Percentiles rank a stretch among this genome's conserved stretches.
These are phyloP conservation scores for Thraustochytrium sp. DNA, from an alignment of 352 stramenopile species.

Conservation along the genomic window DNA sequence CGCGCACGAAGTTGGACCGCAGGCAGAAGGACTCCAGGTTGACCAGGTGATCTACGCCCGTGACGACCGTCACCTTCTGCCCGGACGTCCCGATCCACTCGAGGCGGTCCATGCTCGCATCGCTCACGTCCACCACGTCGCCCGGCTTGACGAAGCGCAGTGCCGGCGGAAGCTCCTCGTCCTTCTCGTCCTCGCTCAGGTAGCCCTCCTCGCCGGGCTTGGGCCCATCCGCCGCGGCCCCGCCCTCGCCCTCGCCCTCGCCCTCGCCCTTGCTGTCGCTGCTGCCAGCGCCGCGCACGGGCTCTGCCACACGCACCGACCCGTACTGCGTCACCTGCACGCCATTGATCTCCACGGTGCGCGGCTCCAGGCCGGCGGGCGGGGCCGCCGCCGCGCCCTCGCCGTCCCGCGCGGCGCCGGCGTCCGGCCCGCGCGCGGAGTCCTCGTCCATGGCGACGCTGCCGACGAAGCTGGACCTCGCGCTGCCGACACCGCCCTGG, in stretches of 20 bases:
- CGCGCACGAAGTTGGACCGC: constrained; percentile 64
- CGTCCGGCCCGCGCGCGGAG: background rate
- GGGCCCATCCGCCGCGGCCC: background rate
- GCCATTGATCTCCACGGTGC: constrained; percentile 18
- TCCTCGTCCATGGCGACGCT: background rate
- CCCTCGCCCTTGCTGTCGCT: background rate
- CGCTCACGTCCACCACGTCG: constrained; percentile 23
- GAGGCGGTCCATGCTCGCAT: constrained; percentile 4
- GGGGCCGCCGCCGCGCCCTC: background rate
- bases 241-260: background rate
- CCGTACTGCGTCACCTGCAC: constrained; percentile 32
- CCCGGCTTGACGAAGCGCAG: background rate
- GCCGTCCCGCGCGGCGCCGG: background rate
- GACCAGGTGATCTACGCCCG: constrained; percentile 50
- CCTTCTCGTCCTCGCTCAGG: constrained; percentile 4
- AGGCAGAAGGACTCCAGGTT: constrained; percentile 57
- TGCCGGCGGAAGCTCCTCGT: constrained; percentile 23
- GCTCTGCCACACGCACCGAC: background rate
- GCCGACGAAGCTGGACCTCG: no score
- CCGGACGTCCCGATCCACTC: constrained; percentile 50
- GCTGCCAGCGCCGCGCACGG: background rate
- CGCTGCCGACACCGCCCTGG: no score
- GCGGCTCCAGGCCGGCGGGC: background rate
- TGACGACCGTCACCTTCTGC: constrained; percentile 67
- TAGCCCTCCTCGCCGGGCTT: background rate